Evolutionary conservation across 495 filamentous ascomycete species (phyloP), one percentile per base, ranked within the genome.

Genomic region (Podospora anserina): DNA sequence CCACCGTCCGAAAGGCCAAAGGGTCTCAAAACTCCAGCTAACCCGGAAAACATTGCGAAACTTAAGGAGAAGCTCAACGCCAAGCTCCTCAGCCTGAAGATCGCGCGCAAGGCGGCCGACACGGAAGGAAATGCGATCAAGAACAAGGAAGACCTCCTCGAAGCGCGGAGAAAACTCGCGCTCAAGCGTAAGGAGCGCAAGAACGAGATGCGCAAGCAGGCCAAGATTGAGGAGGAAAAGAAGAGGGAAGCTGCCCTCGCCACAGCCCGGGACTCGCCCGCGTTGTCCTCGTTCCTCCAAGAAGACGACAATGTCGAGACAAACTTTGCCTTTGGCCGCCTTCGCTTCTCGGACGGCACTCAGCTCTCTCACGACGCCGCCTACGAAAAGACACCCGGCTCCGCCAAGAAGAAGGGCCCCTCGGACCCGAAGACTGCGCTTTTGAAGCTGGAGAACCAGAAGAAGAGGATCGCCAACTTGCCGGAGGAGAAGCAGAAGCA

Each of bases 131-230:
- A 88, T 67, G 90, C 92, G 28, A 89, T 94, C 55, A 86, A 89
- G 59, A 95, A 89, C 66, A 85, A 93, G 61, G 89, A 95, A 79
- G 94, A 97, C 70, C 85, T 99, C 2, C 90, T 99, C 71, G 96
- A 97, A 78, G 84, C 90, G 18, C 87, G 95, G 4, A 88, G 94
- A 63, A 87, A 90, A 75, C 97, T 96, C 80, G 92, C 94, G 76
- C 88, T 91, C 63, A 85, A 91, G 72, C 89, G 93, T 56, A 92
- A 91, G 77, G 88, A 89, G 53, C 90, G 92, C 77, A 98, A 97
- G 81, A 93, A 96, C 75, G 89, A 92, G 61, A 75, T 92, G 58
- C 84, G 93, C 16, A 82, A 84, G 69, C 86, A 91, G 66, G 89
- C 89, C 30, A 92, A 90, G 76, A 84, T 90, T 65, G 91, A 93